Evolutionary conservation across 1,139 yeast species (phyloP), one percentile per base, ranked within the genome.

Genomic region (Saccharomycopsis crataegensis): DNA sequence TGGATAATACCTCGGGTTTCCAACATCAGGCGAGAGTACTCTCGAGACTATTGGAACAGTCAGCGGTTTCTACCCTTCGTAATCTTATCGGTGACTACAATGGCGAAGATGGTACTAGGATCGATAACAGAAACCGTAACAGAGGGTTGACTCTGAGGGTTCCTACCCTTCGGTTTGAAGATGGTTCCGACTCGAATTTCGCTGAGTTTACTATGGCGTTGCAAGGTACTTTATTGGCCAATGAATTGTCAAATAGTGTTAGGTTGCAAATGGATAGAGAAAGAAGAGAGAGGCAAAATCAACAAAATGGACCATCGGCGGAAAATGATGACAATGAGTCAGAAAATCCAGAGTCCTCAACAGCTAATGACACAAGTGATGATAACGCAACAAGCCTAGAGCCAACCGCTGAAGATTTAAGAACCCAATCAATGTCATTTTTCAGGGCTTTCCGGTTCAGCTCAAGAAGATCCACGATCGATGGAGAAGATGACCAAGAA

Each of bases 391-490:
- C 32, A n/a, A n/a, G 34, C 14, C 6, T 12, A 14, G 51, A 33
- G 8, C 45, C 47, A 11, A 41, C 51, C 8, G 22, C 37, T 12
- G 55, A 55, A 1, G 43, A 57, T 7, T 36, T 44, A 8, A 47
- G 59, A 5, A 58, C 61, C n/a, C 57, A 57, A 9, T 59, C 64
- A n/a, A 61, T 73, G 59, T 71, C 74, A 52, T 78, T 79, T 57
- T 78, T 79, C 62, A 67, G 85, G 49, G 78, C 82, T 58, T 80
- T 80, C 61, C 62, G 83, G 51, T 78, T 80, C 62, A 75, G 76
- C 43, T 62, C 69, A 43, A 61, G 34, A 33, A 49, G 52, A 41
- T 45, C 54, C 40, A 28, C 51, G 44, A 59, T 12, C 16, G 50
- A 49, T 17, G 46, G 50, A 38, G 41, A 53, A 38, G 36, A 51